A percentile compares a stretch with the other conserved stretches of the same genome.
These are phyloP conservation scores for Phytophthora podocarpi DNA, from an alignment of 352 stramenopile genomes.

Conservation along the genomic window DNA sequence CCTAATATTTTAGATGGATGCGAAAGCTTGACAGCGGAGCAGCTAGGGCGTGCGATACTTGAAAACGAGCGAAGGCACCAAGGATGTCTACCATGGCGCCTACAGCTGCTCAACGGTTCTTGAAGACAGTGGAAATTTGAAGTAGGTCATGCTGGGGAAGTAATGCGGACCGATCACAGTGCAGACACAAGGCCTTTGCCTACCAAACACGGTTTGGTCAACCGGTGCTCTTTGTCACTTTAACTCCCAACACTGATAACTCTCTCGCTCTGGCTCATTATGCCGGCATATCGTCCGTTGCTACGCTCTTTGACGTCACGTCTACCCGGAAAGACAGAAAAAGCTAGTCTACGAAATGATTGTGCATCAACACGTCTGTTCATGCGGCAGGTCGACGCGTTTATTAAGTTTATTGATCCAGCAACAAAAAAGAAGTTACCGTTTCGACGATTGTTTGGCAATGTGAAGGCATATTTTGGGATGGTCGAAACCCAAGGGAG, in stretches of 20 bases:
- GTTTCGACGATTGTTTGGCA: neutral
- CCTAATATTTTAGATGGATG: neutral
- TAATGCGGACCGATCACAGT: constrained; percentile 1
- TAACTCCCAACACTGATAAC: constrained; percentile 8
- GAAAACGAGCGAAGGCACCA: constrained; percentile 7
- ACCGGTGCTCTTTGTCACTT: constrained; percentile 3
- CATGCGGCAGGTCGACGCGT: neutral
- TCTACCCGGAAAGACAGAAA: neutral
- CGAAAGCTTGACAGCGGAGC: neutral
- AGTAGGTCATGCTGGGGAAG: neutral
- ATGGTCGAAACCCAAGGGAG: too few species aligned
- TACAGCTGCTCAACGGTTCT: neutral
- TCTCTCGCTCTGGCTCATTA: constrained; percentile 10
- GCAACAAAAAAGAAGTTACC: neutral
- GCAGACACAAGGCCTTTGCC: neutral
- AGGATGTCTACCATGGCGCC: neutral
- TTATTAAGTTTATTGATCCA: constrained; percentile 5
- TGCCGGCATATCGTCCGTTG: neutral
- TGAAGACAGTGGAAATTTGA: constrained; percentile 3
- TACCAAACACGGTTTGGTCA: constrained; percentile 11
- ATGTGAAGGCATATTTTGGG: too few species aligned
- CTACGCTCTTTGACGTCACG: constrained; percentile 2
- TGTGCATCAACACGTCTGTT: constrained; percentile 1
- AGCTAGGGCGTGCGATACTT: neutral
- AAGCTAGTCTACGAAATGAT: constrained; percentile 8